These are phyloP conservation scores for Penicillium expansum DNA, from an alignment of 2,329 filamentous ascomycete species.

Conservation along the genomic window DNA sequence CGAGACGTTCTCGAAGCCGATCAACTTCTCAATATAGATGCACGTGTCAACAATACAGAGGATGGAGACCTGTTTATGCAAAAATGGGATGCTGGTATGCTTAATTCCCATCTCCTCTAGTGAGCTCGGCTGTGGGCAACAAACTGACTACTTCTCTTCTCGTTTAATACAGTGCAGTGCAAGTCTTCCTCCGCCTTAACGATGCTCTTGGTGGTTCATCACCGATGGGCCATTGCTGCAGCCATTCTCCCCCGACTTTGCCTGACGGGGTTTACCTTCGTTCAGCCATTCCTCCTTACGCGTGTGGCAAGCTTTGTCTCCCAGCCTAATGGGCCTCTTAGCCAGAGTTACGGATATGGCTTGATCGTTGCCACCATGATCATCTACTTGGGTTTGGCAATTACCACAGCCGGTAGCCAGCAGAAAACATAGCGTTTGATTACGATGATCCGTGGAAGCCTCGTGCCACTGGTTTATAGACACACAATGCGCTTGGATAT, in stretches of 20 bases:
- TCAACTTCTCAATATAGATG: not conserved
- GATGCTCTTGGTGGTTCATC: not conserved
- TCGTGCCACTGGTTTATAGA: conserved; percentile 27
- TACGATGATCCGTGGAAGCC: conserved; percentile 14
- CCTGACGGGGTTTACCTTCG: not conserved
- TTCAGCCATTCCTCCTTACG: not conserved
- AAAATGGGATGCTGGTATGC: not conserved
- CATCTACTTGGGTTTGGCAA: conserved; percentile 46
- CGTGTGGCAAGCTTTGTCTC: not conserved
- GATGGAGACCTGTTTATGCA: not conserved
- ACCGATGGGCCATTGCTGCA: not conserved
- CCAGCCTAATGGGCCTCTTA: not conserved
- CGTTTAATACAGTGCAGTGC: not conserved
- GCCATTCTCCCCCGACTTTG: not conserved
- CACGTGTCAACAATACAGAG: not conserved
- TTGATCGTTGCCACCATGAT: conserved; percentile 45
- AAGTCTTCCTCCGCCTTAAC: not conserved
- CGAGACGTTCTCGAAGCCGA: not conserved
- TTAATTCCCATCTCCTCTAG: no score
- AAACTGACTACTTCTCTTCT: not conserved
- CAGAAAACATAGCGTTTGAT: conserved; percentile 12
- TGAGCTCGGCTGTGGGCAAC: not conserved
- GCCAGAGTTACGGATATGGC: conserved; percentile 30
- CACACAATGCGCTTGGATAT: conserved; percentile 27
- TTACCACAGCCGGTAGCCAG: conserved; percentile 21